These are phyloP conservation scores for Aspergillus arachidicola DNA, from an alignment of 2,329 filamentous ascomycete genomes.

Conservation along the genomic window DNA sequence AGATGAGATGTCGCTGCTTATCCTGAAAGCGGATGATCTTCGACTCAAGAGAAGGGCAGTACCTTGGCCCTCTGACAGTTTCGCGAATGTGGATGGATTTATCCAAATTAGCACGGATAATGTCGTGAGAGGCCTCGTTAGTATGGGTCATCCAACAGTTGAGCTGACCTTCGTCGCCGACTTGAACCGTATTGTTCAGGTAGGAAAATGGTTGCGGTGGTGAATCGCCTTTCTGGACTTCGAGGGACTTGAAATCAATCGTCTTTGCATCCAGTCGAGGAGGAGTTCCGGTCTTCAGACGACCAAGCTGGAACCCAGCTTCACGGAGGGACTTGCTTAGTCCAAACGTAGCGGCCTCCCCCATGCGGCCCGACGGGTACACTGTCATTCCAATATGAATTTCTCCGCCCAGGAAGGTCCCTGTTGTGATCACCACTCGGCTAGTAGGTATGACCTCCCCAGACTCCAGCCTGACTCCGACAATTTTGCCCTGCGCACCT, in stretches of 20 bases:
- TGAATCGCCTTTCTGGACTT: conserved; percentile 77
- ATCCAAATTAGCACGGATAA: conserved; percentile 87
- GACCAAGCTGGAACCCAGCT: conserved; percentile 84
- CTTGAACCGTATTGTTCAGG: conserved; percentile 75
- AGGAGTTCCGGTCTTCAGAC: conserved; percentile 94
- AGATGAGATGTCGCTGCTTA: conserved; percentile 82
- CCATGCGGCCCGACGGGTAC: conserved; percentile 87
- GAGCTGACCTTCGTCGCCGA: conserved; percentile 71
- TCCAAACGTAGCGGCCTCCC: conserved; percentile 89
- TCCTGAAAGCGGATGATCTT: conserved; percentile 88
- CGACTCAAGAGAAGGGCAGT: conserved; percentile 92
- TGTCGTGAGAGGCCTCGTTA: conserved; percentile 76
- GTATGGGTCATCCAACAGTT: conserved; percentile 87
- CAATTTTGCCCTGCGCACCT: conserved; percentile 69
- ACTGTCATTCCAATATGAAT: conserved; percentile 90
- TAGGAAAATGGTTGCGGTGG: conserved; percentile 91
- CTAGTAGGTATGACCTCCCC: conserved; percentile 79
- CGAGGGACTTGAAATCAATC: conserved; percentile 75
- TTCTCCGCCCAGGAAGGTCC: conserved; percentile 92
- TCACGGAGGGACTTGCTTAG: conserved; percentile 86
- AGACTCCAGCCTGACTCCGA: conserved; percentile 82
- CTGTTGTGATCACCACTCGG: conserved; percentile 91
- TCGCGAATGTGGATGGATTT: conserved; percentile 96
- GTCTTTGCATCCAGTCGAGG: conserved; percentile 79
- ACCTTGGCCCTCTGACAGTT: conserved; percentile 88